Percentiles rank a stretch among this genome's conserved stretches.
Evolutionary conservation across 768 basidiomycete genomes (phyloP).

Genomic region (Holtermannia corniformis): DNA sequence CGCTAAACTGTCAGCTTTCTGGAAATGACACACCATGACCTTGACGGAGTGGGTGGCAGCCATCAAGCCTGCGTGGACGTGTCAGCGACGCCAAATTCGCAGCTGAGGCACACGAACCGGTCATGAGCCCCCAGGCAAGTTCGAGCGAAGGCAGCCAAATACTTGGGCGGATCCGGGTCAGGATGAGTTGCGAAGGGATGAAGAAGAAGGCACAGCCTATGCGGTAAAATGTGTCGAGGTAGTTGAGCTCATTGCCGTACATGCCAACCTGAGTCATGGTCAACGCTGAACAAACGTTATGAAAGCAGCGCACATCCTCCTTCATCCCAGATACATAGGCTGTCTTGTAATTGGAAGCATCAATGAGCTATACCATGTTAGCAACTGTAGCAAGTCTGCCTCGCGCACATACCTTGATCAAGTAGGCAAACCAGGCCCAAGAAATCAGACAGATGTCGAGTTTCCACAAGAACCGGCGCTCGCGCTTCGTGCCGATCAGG

Average conservation of each 20-base stretch:
- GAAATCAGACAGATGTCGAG: too few species aligned
- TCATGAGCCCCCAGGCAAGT: constrained; percentile 15
- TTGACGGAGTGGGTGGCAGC: constrained; percentile 6
- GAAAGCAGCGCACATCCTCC: constrained; percentile 12
- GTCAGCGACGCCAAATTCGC: not conserved
- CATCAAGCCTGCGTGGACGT: constrained; percentile 5
- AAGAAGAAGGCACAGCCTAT: constrained; percentile 18
- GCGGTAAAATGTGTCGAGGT: constrained; percentile 16
- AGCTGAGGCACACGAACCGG: too few species aligned
- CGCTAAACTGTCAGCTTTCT: constrained; percentile 5
- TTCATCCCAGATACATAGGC: constrained; percentile 26
- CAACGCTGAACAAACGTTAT: not conserved
- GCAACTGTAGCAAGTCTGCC: too few species aligned
- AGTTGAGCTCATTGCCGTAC: constrained; percentile 23
- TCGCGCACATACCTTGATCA: not conserved
- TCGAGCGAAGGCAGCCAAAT: constrained; percentile 20
- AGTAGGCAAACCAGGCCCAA: not conserved
- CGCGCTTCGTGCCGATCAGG: not conserved
- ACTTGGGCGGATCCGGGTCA: constrained; percentile 22
- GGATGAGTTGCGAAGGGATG: constrained; percentile 26
- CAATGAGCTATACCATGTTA: constrained; percentile 6
- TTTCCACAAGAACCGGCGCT: not conserved
- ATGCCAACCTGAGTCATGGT: constrained; percentile 10
- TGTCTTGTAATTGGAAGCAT: constrained; percentile 19
- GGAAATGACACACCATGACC: not conserved